phyloP scores from a whole-genome alignment of 257 asterid species.

The Solanum acaule region DNA sequence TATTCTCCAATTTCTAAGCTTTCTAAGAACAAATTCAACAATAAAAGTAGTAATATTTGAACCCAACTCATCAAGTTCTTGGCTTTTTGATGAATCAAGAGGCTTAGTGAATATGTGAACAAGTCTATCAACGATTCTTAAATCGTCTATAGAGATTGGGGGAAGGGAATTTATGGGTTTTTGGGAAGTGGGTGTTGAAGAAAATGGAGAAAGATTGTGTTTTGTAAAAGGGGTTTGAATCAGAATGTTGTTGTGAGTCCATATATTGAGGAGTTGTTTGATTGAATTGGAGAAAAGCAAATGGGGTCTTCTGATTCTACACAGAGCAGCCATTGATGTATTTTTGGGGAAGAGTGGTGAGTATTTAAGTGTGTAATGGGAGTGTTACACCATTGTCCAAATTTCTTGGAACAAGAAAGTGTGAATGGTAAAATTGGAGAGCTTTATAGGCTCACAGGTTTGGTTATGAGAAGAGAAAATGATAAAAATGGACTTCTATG shows the following conservation, averaged over 20 bases:
- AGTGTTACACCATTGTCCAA: not conserved
- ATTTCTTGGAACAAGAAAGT: not conserved
- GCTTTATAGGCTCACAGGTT: not conserved
- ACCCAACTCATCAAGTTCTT: slow-evolving; percentile 46
- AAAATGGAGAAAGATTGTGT: not conserved
- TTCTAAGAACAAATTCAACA: slow-evolving; percentile 61
- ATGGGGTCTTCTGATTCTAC: not conserved
- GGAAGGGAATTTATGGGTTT: not conserved
- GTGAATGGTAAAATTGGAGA: not conserved
- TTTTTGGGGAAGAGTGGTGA: not conserved
- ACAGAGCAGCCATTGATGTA: not conserved
- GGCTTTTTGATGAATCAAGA: slow-evolving; percentile 36
- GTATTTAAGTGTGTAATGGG: not conserved
- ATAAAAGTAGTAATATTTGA: slow-evolving; percentile 46
- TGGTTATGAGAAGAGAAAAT: not conserved
- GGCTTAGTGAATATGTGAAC: slow-evolving; percentile 42
- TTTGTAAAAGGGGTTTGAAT: not conserved
- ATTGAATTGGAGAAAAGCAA: not conserved
- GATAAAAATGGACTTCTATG: not conserved
- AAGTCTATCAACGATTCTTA: slow-evolving; percentile 20
- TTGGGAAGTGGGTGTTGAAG: slow-evolving; percentile 1
- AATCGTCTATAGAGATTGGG: not conserved
- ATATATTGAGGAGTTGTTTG: not conserved
- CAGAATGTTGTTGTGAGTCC: not conserved
- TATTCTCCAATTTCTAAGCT: slow-evolving; percentile 50